Percentiles rank a stretch among this genome's conserved stretches.
Conservation (phyloP, 2,329 filamentous ascomycete genomes). For the Aspergillus niger region DNA sequence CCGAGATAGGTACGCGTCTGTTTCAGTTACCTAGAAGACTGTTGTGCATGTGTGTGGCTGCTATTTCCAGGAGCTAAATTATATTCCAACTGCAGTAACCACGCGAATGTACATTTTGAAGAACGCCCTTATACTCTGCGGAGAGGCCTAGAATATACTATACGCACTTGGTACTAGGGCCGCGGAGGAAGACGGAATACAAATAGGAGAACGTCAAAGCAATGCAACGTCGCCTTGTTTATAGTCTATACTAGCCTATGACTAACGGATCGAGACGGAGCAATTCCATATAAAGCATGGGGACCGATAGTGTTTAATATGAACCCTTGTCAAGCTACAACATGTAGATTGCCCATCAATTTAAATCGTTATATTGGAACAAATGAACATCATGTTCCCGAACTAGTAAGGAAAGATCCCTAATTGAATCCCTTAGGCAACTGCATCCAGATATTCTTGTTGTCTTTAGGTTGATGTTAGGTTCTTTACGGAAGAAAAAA, state of each 20-base stretch:
- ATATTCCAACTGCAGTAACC: not conserved
- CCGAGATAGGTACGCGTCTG: slow-evolving; percentile 39
- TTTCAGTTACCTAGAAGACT: slow-evolving; percentile 29
- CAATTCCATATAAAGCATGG: not conserved
- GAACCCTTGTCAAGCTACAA: not conserved
- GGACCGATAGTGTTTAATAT: not conserved
- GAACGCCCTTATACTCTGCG: not conserved
- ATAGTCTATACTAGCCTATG: not conserved
- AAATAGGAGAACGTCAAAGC: too few relatives aligned
- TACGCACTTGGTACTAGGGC: not conserved
- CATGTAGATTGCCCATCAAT: not conserved
- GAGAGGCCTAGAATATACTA: not conserved
- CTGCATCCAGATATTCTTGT: not conserved
- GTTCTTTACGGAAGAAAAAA: too few relatives aligned
- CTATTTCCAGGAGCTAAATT: not conserved
- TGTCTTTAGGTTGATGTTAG: not conserved
- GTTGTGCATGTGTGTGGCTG: slow-evolving; percentile 1
- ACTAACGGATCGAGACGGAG: not conserved
- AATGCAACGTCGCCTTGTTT: not conserved
- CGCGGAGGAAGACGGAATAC: not conserved
- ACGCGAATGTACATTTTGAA: not conserved
- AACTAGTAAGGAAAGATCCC: not conserved
- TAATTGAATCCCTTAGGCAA: not conserved
- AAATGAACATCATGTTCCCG: too few relatives aligned
- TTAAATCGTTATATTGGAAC: too few relatives aligned